Conservation (phyloP, 1,284 basidiomycete species). For the Cronartium quercuum region DNA sequence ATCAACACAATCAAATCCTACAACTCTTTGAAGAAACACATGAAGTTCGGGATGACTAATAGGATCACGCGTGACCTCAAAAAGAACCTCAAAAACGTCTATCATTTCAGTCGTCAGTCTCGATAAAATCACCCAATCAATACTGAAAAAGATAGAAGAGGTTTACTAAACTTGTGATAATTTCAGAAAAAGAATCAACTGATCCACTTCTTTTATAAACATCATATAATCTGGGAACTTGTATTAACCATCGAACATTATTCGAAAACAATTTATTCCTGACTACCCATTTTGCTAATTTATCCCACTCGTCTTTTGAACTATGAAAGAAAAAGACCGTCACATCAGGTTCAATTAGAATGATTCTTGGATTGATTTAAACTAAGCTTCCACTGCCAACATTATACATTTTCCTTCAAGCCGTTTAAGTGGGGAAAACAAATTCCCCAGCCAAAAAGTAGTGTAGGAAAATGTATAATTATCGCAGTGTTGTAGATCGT, state of each 20-base stretch:
- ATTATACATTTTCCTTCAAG: too few relatives aligned
- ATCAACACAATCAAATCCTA: constrained; percentile 96
- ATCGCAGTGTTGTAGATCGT: neutral
- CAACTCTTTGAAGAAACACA: constrained; percentile 86
- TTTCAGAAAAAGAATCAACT: constrained; percentile 80
- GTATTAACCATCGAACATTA: constrained; percentile 96
- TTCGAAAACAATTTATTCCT: constrained; percentile 89
- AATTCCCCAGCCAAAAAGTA: constrained; percentile 50
- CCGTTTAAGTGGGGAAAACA: neutral
- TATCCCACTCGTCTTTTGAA: constrained; percentile 82
- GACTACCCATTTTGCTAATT: constrained; percentile 93
- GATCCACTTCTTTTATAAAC: constrained; percentile 87
- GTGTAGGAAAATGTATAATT: neutral
- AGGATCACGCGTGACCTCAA: constrained; percentile 93
- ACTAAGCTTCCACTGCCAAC: too few relatives aligned
- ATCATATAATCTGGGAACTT: constrained; percentile 90
- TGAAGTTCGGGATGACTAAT: constrained; percentile 85
- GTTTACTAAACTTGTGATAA: constrained; percentile 64
- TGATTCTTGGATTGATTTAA: too few relatives aligned
- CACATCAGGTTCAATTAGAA: too few relatives aligned
- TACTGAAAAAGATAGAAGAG: neutral
- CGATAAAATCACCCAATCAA: neutral
- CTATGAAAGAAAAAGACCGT: constrained; percentile 41
- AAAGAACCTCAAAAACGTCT: constrained; percentile 91
- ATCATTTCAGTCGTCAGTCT: neutral